phyloP scores from a whole-genome alignment of 495 filamentous ascomycete genomes.

The Talaromyces proteolyticus region DNA sequence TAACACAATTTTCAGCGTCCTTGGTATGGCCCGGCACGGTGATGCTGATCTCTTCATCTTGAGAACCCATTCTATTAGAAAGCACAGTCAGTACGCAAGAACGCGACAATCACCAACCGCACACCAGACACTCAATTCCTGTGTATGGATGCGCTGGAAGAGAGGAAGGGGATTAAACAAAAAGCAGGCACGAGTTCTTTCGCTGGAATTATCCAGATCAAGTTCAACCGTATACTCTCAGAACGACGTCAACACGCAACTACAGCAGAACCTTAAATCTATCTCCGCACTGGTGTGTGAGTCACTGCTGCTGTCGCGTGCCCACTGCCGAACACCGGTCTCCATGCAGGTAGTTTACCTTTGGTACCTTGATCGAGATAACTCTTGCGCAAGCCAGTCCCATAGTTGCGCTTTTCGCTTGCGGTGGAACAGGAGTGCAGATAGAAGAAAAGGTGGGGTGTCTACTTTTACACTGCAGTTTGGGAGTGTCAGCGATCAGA shows the following conservation, averaged over 20 bases:
- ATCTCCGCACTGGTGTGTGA: background rate
- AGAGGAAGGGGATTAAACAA: slow-evolving; percentile 7
- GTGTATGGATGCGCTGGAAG: no score
- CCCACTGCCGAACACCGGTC: slow-evolving; percentile 41
- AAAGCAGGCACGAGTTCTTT: slow-evolving; percentile 50
- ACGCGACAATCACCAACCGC: background rate
- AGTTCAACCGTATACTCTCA: slow-evolving; percentile 59
- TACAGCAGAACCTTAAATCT: background rate
- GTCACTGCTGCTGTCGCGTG: background rate
- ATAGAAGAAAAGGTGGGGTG: slow-evolving; percentile 19
- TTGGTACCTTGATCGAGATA: slow-evolving; percentile 48
- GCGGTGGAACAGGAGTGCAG: slow-evolving; percentile 23
- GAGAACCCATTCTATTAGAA: slow-evolving; percentile 23
- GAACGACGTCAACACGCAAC: slow-evolving; percentile 28
- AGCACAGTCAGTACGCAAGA: slow-evolving; percentile 18
- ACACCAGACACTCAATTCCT: no score
- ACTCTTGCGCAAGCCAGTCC: slow-evolving; percentile 9
- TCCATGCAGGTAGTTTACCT: slow-evolving; percentile 37
- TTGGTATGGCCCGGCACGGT: slow-evolving; percentile 1
- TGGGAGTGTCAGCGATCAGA: no score
- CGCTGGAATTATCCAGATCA: slow-evolving; percentile 59
- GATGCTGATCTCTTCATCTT: slow-evolving; percentile 3
- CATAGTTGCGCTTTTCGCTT: slow-evolving; percentile 31
- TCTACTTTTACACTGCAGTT: no score
- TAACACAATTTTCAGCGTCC: slow-evolving; percentile 19